Conservation (phyloP, 179 eudicot species). For the Beta lomatogona region DNA sequence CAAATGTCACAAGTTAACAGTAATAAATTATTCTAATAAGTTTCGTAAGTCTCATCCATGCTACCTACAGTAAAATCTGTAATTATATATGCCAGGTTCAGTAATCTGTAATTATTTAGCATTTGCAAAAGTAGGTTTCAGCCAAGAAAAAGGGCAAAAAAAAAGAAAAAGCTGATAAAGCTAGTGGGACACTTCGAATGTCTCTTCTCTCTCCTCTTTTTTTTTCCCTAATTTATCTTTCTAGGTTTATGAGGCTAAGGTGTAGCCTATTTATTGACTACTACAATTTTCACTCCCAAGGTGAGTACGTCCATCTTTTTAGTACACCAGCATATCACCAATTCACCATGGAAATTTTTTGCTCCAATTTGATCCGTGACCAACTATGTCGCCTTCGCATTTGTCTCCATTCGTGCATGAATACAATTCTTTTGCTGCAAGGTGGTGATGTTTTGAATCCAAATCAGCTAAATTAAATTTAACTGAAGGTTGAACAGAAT, state of each 20-base stretch:
- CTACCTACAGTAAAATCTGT: background rate
- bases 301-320: slow-evolving; percentile 25
- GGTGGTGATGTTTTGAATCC: too few species aligned
- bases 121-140: slow-evolving; percentile 14
- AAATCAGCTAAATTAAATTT: too few species aligned
- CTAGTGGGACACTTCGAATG: slow-evolving; percentile 49
- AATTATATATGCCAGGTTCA: background rate
- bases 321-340: slow-evolving; percentile 1
- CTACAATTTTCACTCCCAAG: slow-evolving; percentile 8
- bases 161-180: slow-evolving; percentile 33
- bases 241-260: slow-evolving; percentile 21
- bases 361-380: slow-evolving; percentile 22
- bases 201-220: slow-evolving; percentile 24
- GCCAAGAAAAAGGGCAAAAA: background rate
- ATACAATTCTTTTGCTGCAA: background rate
- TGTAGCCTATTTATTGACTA: slow-evolving; percentile 12
- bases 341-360: background rate
- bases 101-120: background rate
- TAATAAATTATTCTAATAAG: background rate
- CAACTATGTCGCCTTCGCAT: slow-evolving; percentile 22
- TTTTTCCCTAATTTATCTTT: background rate
- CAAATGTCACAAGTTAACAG: background rate
- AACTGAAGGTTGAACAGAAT: too few species aligned
- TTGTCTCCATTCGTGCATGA: slow-evolving; percentile 16
- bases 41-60: slow-evolving; percentile 7